These are phyloP conservation scores for Ramularia endophylla DNA, from an alignment of 2,329 filamentous ascomycete species.

Conservation along the genomic window DNA sequence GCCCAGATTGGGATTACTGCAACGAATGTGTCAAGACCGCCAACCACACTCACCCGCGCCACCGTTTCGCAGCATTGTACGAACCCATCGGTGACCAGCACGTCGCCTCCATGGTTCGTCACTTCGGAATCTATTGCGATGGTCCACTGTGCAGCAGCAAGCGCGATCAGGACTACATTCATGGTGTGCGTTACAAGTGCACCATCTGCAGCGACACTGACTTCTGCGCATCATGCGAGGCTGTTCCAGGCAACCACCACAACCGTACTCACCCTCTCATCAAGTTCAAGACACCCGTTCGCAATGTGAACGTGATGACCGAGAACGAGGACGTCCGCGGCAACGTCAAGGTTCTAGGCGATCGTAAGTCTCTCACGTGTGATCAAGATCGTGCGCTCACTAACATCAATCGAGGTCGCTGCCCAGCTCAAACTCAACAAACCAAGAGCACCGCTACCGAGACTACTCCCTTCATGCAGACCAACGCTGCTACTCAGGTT, in stretches of 20 bases:
- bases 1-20: conserved; percentile 98
- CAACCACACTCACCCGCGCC: conserved; percentile 64
- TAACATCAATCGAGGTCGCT: conserved; percentile 3
- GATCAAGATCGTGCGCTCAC: background rate
- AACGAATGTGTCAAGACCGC: conserved; percentile 65
- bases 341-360: conserved; percentile 66
- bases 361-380: conserved; percentile 37
- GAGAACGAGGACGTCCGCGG: conserved; percentile 69
- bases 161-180: conserved; percentile 57
- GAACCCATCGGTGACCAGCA: conserved; percentile 54
- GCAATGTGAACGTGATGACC: conserved; percentile 80
- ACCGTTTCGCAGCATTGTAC: conserved; percentile 86
- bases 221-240: conserved; percentile 92
- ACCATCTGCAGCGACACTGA: conserved; percentile 92
- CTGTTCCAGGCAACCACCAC: conserved; percentile 74
- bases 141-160: conserved; percentile 73
- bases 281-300: conserved; percentile 92
- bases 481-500: conserved; percentile 54
- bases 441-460: conserved; percentile 12
- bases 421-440: conserved; percentile 1
- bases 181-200: conserved; percentile 91
- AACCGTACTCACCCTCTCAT: conserved; percentile 96
- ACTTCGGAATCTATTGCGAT: conserved; percentile 89
- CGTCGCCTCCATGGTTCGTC: conserved; percentile 47
- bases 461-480: conserved; percentile 15